These are phyloP conservation scores for Candida frijolesensis DNA, from an alignment of 1,139 yeast species.

Conservation along the genomic window DNA sequence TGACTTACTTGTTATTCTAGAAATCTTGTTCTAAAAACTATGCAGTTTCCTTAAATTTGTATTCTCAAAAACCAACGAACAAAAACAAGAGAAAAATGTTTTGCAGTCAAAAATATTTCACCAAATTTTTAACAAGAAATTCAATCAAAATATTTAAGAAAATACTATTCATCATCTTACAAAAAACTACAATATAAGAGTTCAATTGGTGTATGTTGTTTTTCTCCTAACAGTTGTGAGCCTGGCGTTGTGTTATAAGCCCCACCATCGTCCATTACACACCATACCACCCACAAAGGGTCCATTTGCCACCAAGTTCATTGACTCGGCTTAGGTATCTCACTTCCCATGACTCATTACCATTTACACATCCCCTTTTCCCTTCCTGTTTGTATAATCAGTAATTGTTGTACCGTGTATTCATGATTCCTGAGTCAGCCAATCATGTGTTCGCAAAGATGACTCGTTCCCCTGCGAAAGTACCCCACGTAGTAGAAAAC, in stretches of 20 bases:
- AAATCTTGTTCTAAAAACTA: neutral
- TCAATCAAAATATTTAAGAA: neutral
- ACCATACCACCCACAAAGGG: neutral
- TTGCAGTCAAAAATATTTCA: neutral
- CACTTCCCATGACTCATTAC: neutral
- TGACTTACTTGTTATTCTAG: conserved; percentile 2
- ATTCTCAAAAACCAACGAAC: neutral
- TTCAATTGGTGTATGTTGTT: no score
- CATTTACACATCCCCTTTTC: neutral
- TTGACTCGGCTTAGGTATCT: neutral
- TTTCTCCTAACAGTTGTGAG: no score
- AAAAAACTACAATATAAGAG: no score
- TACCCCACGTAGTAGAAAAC: neutral
- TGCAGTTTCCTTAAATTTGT: neutral
- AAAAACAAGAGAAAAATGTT: neutral
- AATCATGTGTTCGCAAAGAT: neutral
- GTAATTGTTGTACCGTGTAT: neutral
- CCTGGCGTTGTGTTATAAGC: no score
- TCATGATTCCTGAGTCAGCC: neutral
- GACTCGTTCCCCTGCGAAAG: neutral
- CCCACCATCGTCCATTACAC: no score
- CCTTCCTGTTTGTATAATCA: neutral
- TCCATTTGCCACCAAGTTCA: neutral
- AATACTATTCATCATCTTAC: no score
- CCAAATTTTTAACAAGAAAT: neutral